These are phyloP conservation scores for Daldinia vernicosa DNA, from an alignment of 495 filamentous ascomycete genomes.

Conservation along the genomic window DNA sequence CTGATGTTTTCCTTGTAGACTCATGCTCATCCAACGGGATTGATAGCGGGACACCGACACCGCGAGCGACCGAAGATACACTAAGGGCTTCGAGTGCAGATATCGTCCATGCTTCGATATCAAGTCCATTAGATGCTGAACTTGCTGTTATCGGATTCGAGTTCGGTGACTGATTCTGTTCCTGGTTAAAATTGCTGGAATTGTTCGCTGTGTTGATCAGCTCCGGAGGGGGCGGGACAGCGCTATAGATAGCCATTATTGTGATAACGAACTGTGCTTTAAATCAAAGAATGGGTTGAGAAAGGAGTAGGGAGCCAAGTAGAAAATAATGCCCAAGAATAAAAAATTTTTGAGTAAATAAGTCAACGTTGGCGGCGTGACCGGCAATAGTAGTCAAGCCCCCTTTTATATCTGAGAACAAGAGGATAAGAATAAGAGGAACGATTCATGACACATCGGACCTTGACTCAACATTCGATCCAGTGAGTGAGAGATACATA, in stretches of 20 bases:
- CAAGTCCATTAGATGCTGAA: conserved; percentile 39
- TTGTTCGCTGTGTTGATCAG: conserved; percentile 6
- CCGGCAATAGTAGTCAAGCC: background rate
- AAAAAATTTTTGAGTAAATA: background rate
- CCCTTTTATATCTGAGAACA: background rate
- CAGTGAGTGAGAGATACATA: conserved; percentile 12
- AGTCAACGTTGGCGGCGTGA: background rate
- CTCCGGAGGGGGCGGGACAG: conserved; percentile 51
- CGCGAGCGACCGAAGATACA: conserved; percentile 55
- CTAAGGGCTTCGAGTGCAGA: conserved; percentile 59
- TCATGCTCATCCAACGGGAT: conserved; percentile 57
- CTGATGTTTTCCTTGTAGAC: conserved; percentile 33
- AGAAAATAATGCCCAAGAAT: background rate
- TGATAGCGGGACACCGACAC: conserved; percentile 55
- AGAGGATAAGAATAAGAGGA: background rate
- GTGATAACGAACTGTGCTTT: conserved; percentile 13
- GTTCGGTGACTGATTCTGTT: conserved; percentile 22
- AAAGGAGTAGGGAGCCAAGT: background rate
- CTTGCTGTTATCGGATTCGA: conserved; percentile 4
- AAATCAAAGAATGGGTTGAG: background rate
- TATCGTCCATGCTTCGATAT: conserved; percentile 61
- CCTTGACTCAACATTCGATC: conserved; percentile 23
- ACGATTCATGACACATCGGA: conserved; percentile 45
- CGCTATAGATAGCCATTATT: conserved; percentile 50
- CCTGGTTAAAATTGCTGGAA: conserved; percentile 20